Conservation (phyloP, 495 filamentous ascomycete genomes). For the Tuber borchii region DNA sequence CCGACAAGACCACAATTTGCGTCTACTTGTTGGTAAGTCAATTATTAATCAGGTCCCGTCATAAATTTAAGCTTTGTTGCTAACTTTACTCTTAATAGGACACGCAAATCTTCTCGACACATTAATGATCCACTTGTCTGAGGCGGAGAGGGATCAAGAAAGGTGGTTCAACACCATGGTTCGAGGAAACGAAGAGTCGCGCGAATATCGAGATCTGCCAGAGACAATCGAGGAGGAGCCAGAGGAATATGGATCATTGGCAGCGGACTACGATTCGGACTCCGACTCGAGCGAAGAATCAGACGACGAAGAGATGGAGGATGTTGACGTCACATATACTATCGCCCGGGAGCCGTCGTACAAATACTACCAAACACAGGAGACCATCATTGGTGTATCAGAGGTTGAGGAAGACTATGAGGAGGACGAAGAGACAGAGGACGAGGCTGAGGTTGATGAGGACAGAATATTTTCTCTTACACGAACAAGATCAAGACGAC, state of each 20-base stretch:
- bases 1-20: slow-evolving; percentile 84
- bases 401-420: slow-evolving; percentile 49
- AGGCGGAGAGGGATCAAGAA: slow-evolving; percentile 93
- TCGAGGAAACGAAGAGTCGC: slow-evolving; percentile 57
- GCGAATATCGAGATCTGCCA: slow-evolving; percentile 68
- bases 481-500: slow-evolving; percentile 62
- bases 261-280: slow-evolving; percentile 48
- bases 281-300: slow-evolving; percentile 43
- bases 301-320: slow-evolving; percentile 44
- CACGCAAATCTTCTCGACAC: slow-evolving; percentile 97
- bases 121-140: slow-evolving; percentile 88
- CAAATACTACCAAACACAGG: slow-evolving; percentile 25
- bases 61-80: slow-evolving; percentile 11
- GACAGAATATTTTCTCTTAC: slow-evolving; percentile 62
- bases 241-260: slow-evolving; percentile 58
- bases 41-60: not conserved
- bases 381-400: slow-evolving; percentile 31
- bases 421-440: slow-evolving; percentile 60
- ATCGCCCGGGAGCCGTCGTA: slow-evolving; percentile 25
- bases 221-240: slow-evolving; percentile 70
- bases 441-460: slow-evolving; percentile 62
- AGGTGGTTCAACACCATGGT: slow-evolving; percentile 97
- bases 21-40: slow-evolving; percentile 64
- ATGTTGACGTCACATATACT: slow-evolving; percentile 22
- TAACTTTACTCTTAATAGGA: slow-evolving; percentile 44